These are phyloP conservation scores for Heliophila coronopifolia DNA, from an alignment of 441 rosid species.

Conservation along the genomic window DNA sequence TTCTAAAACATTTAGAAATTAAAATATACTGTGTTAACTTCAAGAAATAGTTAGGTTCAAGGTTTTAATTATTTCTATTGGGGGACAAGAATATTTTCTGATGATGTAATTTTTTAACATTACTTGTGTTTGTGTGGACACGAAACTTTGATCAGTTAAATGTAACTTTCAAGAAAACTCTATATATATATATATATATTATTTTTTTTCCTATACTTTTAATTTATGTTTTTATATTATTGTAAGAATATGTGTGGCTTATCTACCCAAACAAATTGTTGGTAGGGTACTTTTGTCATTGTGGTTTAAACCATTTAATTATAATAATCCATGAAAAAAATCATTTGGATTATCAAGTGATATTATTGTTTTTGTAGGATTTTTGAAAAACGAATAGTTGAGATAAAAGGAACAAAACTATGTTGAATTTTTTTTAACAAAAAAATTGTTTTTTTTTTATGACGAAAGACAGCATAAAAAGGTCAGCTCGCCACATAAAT, in stretches of 20 bases:
- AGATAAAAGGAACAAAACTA: too few relatives aligned
- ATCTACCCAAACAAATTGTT: neutral
- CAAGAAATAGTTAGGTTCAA: too few relatives aligned
- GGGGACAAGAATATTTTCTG: too few relatives aligned
- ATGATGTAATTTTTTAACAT: neutral
- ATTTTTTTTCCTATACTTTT: neutral
- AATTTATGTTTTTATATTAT: neutral
- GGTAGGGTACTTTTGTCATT: neutral
- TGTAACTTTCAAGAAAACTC: slow-evolving; percentile 14
- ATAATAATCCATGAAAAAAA: neutral
- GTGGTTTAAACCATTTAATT: neutral
- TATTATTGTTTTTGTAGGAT: too few relatives aligned
- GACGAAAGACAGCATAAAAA: slow-evolving; percentile 2
- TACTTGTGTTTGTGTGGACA: neutral
- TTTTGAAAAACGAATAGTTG: too few relatives aligned
- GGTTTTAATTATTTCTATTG: too few relatives aligned
- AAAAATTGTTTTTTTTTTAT: too few relatives aligned
- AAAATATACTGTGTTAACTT: too few relatives aligned
- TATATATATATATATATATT: neutral
- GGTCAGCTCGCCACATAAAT: slow-evolving; percentile 32
- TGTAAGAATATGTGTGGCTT: neutral
- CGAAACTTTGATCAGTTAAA: slow-evolving; percentile 2
- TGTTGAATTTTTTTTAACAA: too few relatives aligned
- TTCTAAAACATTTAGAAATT: too few relatives aligned
- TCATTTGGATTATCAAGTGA: neutral